phyloP scores from a whole-genome alignment of 192 early-diverging fungal species.

The Mortierella hygrophila region DNA sequence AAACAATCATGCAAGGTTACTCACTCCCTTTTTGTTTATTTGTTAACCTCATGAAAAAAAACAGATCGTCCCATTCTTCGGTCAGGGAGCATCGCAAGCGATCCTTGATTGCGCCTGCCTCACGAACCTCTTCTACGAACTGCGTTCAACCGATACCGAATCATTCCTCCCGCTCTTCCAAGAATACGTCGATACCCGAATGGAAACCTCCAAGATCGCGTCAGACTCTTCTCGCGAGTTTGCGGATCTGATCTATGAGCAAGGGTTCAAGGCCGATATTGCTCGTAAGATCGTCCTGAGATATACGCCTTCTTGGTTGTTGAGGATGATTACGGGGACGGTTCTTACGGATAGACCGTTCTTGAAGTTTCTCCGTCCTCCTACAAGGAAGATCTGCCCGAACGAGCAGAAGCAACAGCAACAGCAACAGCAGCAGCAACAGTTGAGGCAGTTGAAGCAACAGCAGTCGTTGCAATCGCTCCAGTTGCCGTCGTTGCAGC shows the following conservation, averaged over 20 bases:
- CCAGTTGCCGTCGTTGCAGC: neutral
- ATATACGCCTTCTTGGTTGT: slow-evolving; percentile 37
- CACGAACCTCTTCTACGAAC: slow-evolving; percentile 21
- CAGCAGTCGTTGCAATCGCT: neutral
- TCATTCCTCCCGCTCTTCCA: slow-evolving; percentile 25
- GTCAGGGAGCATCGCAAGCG: slow-evolving; percentile 49
- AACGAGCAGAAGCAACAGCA: neutral
- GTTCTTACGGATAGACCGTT: slow-evolving; percentile 18
- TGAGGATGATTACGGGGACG: slow-evolving; percentile 48
- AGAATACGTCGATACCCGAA: slow-evolving; percentile 36
- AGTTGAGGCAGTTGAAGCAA: neutral
- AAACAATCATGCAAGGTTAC: neutral
- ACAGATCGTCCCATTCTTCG: slow-evolving; percentile 54
- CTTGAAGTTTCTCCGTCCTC: slow-evolving; percentile 21
- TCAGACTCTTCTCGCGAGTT: slow-evolving; percentile 53
- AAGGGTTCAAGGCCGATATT: slow-evolving; percentile 52
- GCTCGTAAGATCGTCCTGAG: slow-evolving; percentile 47
- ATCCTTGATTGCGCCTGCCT: slow-evolving; percentile 48
- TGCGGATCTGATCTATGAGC: slow-evolving; percentile 53
- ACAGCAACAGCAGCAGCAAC: neutral
- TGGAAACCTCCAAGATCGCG: slow-evolving; percentile 35
- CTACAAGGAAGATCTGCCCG: neutral
- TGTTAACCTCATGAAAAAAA: neutral
- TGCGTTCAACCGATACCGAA: neutral
- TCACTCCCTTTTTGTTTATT: neutral